A percentile compares a stretch with the other conserved stretches of the same genome.
These are phyloP conservation scores for Dissophora globulifera DNA, from an alignment of 192 early-diverging fungal species.

Conservation along the genomic window DNA sequence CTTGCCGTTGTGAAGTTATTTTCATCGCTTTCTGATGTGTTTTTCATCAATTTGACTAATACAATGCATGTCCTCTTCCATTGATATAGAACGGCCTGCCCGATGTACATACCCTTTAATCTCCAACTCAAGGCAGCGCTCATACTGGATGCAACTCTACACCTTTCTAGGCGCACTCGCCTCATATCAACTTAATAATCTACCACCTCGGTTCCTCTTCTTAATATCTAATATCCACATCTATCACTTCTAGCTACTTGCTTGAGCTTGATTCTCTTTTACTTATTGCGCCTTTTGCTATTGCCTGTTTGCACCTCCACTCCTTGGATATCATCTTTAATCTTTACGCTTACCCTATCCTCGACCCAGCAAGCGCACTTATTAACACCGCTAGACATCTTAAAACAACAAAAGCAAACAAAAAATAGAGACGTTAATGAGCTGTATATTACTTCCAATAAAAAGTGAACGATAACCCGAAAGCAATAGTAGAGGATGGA, in stretches of 20 bases:
- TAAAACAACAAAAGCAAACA: no score
- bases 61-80: no score
- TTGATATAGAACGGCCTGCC: constrained; percentile 48
- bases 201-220: background rate
- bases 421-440: no score
- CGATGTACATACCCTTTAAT: constrained; percentile 47
- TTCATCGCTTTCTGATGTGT: background rate
- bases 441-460: no score
- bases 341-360: no score
- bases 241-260: constrained; percentile 5
- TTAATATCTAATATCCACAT: constrained; percentile 4
- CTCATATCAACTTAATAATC: no score
- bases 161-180: background rate
- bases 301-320: background rate
- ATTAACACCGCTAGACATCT: background rate
- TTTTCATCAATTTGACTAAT: no score
- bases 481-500: no score
- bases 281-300: background rate
- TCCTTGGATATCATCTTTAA: background rate
- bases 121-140: background rate
- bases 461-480: no score
- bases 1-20: background rate
- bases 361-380: no score
- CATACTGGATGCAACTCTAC: background rate
- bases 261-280: background rate